Conservation (phyloP, 129 eudicot genomes). For the Glebionis coronaria region DNA sequence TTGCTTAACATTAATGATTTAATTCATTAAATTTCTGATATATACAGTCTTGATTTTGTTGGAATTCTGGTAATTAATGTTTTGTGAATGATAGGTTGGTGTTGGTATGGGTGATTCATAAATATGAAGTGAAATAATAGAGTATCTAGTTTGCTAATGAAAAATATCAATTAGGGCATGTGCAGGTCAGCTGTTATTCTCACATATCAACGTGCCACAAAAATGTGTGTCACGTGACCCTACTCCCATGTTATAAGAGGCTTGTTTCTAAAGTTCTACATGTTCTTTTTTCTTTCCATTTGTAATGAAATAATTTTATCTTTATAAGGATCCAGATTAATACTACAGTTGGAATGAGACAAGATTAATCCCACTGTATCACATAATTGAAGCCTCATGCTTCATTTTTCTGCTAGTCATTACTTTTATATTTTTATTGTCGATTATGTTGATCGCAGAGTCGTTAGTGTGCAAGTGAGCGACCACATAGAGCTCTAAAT, state of each 20-base stretch:
- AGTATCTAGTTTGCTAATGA: neutral
- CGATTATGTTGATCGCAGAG: no score
- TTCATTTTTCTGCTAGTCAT: no score
- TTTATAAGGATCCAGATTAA: constrained; percentile 3
- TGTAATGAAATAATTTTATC: neutral
- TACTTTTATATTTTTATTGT: neutral
- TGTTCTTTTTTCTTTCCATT: neutral
- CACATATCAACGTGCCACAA: constrained; percentile 32
- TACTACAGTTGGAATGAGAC: neutral
- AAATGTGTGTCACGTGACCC: constrained; percentile 33
- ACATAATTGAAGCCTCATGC: neutral
- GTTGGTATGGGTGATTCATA: constrained; percentile 13
- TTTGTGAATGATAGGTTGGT: constrained; percentile 16
- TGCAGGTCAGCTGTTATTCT: constrained; percentile 30
- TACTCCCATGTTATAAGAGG: constrained; percentile 24
- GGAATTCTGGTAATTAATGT: constrained; percentile 8
- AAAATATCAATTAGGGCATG: constrained; percentile 19
- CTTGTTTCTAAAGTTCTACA: constrained; percentile 15
- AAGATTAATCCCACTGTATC: neutral
- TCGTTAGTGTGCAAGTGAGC: no score
- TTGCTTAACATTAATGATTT: neutral
- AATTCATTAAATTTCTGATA: neutral
- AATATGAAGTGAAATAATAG: neutral
- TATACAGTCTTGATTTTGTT: neutral
- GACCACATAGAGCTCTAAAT: no score